phyloP scores from a whole-genome alignment of 78 protist genomes.

The Chrysochromulina tobinii region DNA sequence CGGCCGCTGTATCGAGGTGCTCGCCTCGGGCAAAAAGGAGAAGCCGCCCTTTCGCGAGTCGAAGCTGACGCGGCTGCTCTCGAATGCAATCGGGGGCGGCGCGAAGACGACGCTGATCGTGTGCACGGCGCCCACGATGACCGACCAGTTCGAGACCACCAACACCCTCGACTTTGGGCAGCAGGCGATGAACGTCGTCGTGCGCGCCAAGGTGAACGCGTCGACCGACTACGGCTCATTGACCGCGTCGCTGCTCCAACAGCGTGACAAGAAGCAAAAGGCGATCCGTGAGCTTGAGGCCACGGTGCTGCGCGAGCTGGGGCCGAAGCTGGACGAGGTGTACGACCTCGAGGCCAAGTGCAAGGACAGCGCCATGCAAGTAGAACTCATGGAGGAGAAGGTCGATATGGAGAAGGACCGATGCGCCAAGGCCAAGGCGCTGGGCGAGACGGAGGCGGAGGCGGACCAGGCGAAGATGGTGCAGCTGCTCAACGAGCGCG shows the following conservation, averaged over 20 bases:
- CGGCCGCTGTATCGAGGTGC: constrained; percentile 84
- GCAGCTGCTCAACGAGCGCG: neutral
- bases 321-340: neutral
- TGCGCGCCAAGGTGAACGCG: constrained; percentile 14
- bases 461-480: neutral
- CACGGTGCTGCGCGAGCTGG: neutral
- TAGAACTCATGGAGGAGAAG: neutral
- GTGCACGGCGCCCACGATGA: constrained; percentile 68
- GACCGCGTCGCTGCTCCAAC: neutral
- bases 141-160: constrained; percentile 71
- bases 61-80: constrained; percentile 87
- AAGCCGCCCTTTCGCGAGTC: constrained; percentile 89
- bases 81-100: constrained; percentile 92
- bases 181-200: constrained; percentile 32
- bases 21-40: constrained; percentile 62
- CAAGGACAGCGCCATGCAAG: neutral
- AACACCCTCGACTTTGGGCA: constrained; percentile 77
- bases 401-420: neutral
- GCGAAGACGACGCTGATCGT: constrained; percentile 73
- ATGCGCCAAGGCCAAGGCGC: neutral
- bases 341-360: neutral
- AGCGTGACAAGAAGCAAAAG: neutral
- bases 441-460: neutral
- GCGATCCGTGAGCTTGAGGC: neutral
- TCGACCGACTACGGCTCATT: neutral